Conservation (phyloP, 2,329 filamentous ascomycete genomes). For the Neurospora sp. region DNA sequence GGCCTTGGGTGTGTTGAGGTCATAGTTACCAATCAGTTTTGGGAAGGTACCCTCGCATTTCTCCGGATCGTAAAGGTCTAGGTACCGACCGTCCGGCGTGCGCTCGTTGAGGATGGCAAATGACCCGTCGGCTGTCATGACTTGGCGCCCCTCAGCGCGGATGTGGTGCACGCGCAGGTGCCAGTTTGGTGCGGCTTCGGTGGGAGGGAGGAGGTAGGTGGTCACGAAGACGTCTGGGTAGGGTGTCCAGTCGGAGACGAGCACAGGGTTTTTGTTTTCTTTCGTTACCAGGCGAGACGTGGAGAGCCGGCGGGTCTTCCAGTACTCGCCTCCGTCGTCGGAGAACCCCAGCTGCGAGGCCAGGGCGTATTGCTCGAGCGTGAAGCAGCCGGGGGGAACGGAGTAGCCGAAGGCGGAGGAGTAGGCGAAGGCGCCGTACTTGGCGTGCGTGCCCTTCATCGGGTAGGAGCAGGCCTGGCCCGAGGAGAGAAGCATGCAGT, state of each 20-base stretch:
- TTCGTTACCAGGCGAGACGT: slow-evolving; percentile 51
- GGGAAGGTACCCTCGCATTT: slow-evolving; percentile 42
- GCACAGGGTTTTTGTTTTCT: slow-evolving; percentile 42
- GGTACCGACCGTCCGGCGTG: slow-evolving; percentile 35
- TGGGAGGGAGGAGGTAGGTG: slow-evolving; percentile 56
- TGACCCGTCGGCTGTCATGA: slow-evolving; percentile 65
- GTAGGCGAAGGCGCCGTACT: slow-evolving; percentile 74
- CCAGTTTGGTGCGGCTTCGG: slow-evolving; percentile 53
- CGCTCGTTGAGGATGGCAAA: slow-evolving; percentile 58
- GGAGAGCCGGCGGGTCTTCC: slow-evolving; percentile 66
- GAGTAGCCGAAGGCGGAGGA: slow-evolving; percentile 68
- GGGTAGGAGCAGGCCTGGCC: slow-evolving; percentile 78
- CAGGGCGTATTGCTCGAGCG: slow-evolving; percentile 66
- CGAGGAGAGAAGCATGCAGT: slow-evolving; percentile 65
- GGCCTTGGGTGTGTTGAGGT: slow-evolving; percentile 42
- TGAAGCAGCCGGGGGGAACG: slow-evolving; percentile 65
- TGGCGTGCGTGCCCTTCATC: slow-evolving; percentile 72
- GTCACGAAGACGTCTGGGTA: slow-evolving; percentile 58
- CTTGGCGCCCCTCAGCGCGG: slow-evolving; percentile 45
- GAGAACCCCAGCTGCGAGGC: slow-evolving; percentile 68
- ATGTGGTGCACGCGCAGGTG: slow-evolving; percentile 58
- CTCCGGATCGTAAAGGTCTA: slow-evolving; percentile 38
- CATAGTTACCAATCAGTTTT: slow-evolving; percentile 51
- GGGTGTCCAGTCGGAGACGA: slow-evolving; percentile 62
- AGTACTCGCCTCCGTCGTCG: slow-evolving; percentile 67